phyloP scores from a whole-genome alignment of 164 flowering plant genomes.

The Stephania cephalantha region DNA sequence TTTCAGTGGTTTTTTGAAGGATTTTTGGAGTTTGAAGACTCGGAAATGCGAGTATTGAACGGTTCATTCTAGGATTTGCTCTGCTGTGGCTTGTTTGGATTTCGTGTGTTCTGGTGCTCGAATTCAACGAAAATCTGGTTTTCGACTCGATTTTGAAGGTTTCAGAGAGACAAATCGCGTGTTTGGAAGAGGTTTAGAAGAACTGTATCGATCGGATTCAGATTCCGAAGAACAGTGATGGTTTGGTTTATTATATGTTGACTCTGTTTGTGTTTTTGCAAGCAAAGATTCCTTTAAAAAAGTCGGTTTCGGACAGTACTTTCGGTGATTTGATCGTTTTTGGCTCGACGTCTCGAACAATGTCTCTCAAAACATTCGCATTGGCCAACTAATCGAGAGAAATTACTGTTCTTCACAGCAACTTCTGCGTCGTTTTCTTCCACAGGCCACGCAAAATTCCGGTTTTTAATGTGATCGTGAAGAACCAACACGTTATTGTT shows the following conservation, averaged over 20 bases:
- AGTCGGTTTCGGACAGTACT: constrained; percentile 4
- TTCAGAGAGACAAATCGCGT: no score
- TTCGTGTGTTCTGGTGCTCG: not conserved
- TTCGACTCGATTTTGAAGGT: not conserved
- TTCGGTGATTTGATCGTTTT: constrained; percentile 12
- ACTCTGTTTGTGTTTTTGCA: not conserved
- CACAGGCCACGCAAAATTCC: constrained; percentile 2
- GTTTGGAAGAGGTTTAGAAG: no score
- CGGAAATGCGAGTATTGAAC: not conserved
- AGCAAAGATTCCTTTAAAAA: not conserved
- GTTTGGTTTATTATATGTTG: not conserved
- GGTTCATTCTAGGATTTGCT: not conserved
- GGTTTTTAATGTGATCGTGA: not conserved
- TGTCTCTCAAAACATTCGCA: not conserved
- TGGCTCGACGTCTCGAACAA: not conserved
- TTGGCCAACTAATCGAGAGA: not conserved
- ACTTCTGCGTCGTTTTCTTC: constrained; percentile 14
- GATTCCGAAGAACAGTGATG: not conserved
- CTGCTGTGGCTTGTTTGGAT: not conserved
- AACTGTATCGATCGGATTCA: not conserved
- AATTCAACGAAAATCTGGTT: not conserved
- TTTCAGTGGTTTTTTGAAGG: not conserved
- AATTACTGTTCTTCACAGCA: not conserved
- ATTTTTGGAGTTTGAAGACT: not conserved
- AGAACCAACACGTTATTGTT: not conserved